Evolutionary conservation across 352 stramenopile species (phyloP), one percentile per base, ranked within the genome.

Genomic region (Phytophthora nicotianae): DNA sequence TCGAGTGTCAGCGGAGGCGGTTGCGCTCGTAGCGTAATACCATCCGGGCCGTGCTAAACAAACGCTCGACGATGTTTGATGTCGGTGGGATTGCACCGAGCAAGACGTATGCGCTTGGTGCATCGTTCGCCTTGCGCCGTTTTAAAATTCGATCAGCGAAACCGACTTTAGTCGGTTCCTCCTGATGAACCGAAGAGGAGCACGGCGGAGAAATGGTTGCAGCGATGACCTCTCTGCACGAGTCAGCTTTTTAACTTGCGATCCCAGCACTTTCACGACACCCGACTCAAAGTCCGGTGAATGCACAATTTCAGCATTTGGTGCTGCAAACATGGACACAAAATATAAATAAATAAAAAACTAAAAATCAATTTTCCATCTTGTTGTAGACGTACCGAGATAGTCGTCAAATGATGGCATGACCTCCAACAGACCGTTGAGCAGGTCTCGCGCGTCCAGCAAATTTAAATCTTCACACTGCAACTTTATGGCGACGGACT

Each of bases 211-310:
- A 37, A 37, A 37, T 3, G 32, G 32, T 37, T 37, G 32, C 32
- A 37, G 32, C 32, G 32, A 11, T 9, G 7, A 37, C 2, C 32
- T 11, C 11, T 37, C 32, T 16, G 11, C 32, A 37, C 32, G 8
- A 16, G 32, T 37, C 7, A 37, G 24, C 24, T 6, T 27, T 27
- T 27, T n/a, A 6, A 6, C 24, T 27, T 27, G 24, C 3, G 24
- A 26, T 7, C 16, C 26, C 10, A 59, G 38, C 38, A 51, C 40
- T 32, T 60, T 60, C 17, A 51, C 52, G 13, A 60, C 40, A 7
- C 27, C 41, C 11, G 52, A 42, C 32, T 35, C 9, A 35, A 27
- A 35, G 8, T 35, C 8, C 9, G 29, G 29, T 14, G 29, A 35
- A 11, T 35, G 29, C 19, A 59, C 51, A 26, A 59, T 50, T n/a